Evolutionary conservation across 139 green algal species (phyloP).

Genomic region (Chlamydomonas sp.): DNA sequence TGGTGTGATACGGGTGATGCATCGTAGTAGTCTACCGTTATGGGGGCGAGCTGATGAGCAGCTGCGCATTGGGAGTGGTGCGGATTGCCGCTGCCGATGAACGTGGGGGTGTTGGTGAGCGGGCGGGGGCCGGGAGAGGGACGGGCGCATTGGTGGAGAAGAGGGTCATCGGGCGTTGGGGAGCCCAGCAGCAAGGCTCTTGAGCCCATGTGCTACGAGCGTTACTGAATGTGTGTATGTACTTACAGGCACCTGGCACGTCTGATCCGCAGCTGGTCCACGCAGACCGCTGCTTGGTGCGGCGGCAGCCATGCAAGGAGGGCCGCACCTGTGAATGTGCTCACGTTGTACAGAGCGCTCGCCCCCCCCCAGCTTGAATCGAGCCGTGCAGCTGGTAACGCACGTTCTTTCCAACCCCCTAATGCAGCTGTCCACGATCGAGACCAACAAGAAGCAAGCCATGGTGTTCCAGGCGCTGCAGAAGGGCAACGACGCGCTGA

Average conservation of each 20-base stretch:
- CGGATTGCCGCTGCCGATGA: neutral
- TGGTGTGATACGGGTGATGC: neutral
- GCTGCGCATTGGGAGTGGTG: neutral
- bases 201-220: no score
- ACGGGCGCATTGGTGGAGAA: no score
- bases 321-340: no score
- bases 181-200: no score
- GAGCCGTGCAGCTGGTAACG: neutral
- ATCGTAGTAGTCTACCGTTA: neutral
- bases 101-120: no score
- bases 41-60: neutral
- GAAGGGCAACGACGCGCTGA: slow-evolving; percentile 74
- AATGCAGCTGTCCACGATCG: slow-evolving; percentile 81
- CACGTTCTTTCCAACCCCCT: neutral
- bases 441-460: slow-evolving; percentile 77
- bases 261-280: no score
- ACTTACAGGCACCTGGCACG: no score
- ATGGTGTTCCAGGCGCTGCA: slow-evolving; percentile 79
- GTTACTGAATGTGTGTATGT: no score
- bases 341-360: neutral
- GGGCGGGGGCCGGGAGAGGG: no score
- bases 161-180: no score
- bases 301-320: no score
- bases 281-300: no score
- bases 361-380: neutral